Evolutionary conservation across 129 eudicot genomes (phyloP).

Genomic region (Ambrosia trifida): DNA sequence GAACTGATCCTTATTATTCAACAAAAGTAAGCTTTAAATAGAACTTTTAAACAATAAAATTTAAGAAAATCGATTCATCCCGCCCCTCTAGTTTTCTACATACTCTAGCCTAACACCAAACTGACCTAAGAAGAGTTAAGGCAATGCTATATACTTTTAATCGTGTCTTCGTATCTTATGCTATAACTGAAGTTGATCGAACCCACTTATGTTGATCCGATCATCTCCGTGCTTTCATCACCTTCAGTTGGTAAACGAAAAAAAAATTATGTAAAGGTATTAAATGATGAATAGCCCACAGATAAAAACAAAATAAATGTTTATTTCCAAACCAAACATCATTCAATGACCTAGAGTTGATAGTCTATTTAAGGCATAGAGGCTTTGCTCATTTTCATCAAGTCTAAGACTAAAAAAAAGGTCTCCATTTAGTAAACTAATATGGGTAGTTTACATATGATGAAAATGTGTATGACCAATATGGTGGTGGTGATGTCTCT

Average conservation of each 20-base stretch:
- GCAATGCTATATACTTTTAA: too few relatives aligned
- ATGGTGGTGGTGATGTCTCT: constrained; percentile 21
- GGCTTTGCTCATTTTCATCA: not conserved
- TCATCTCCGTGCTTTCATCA: too few relatives aligned
- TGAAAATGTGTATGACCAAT: constrained; percentile 6
- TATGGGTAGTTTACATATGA: constrained; percentile 8
- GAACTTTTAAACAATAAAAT: too few relatives aligned
- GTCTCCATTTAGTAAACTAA: constrained; percentile 8
- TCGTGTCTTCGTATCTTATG: too few relatives aligned
- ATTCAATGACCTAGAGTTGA: constrained; percentile 15
- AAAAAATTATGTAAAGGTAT: not conserved
- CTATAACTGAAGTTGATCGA: too few relatives aligned
- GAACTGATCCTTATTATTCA: too few relatives aligned
- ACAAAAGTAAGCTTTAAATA: too few relatives aligned
- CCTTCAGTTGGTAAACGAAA: not conserved
- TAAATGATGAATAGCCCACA: constrained; percentile 19
- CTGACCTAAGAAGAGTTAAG: too few relatives aligned
- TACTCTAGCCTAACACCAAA: too few relatives aligned
- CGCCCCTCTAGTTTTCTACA: too few relatives aligned
- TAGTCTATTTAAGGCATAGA: constrained; percentile 25
- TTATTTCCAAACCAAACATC: constrained; percentile 17
- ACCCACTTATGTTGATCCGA: too few relatives aligned
- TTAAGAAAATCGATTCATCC: too few relatives aligned
- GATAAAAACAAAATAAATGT: constrained; percentile 4
- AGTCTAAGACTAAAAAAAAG: not conserved